Base-by-base conservation (phyloP, 225 moss, liverwort and hornwort genomes). In the Asterella californica region DNA sequence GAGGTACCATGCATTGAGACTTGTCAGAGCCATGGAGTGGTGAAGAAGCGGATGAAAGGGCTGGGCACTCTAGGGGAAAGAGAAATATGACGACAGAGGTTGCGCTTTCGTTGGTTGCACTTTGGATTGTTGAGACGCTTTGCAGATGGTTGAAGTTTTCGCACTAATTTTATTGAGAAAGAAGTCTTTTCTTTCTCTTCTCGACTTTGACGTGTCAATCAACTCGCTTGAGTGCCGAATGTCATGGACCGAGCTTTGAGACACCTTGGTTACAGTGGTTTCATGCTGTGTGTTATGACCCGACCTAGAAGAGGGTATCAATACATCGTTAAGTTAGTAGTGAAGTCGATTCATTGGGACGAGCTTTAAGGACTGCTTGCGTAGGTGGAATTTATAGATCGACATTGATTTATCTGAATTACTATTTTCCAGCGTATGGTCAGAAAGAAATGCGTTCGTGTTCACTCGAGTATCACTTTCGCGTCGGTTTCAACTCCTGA, bases 1-100 rank as follows among this genome's bases (percentile, higher is more conserved):
- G 79, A 68, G 79, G 79, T 79, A 79, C 69, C 79, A 69, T 69
- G 64, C 79, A 79, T 69, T 79, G 79, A 70, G 79, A 68, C 53
- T 52, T 79, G 50, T 9, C 79, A 69, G 79, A 79, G 67, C 64
- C 49, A 62, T 54, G 69, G 79, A 79, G 79, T 79, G 67, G 67
- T 79, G 68, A 74, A 74, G 68, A 74, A 74, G 69, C 79, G 68
- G 68, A 70, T 79, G 79, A 52, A 52, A 74, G 79, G 79, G 69
- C 79, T 76, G 68, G 69, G 69, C 66, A 79, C 79, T 74, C 74
- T 79, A 53, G 67, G 52, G 50, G 36, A 53, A 32, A 50, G 69
- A 70, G 66, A 69, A 79, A 76, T 60, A 74, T 79, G 48, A 79
- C 69, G 53, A 69, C 79, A 68, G 67, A 67, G 79, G 49, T 69